Base-by-base conservation (phyloP, 345 rosid genomes). In the Citrus glauca region DNA sequence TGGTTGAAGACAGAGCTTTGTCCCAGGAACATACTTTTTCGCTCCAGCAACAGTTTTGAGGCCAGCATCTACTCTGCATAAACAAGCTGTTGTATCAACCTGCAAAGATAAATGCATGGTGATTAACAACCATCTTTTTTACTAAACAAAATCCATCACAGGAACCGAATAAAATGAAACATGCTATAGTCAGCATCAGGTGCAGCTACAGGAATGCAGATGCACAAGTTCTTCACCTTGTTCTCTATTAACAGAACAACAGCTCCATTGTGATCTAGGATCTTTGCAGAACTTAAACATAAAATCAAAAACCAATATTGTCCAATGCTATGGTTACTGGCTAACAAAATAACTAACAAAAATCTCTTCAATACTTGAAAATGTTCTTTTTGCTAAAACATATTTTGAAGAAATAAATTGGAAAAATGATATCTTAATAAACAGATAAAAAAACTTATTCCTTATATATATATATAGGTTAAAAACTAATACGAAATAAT, bases 1-100 rank as follows among this genome's bases (percentile, higher is more conserved):
- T 4, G 96, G 96, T 75, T 80, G 93, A 77, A 91, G 96, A 81
- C 96, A 91, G 35, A 86, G 87, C 86, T 80, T 91, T 71, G 91
- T 70, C 20, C 93, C 91, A 25, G 96, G 93, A 14, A 91, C 93
- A 72, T 86, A 90, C 80, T 78, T 88, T 77, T 84, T 90, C 0
- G 93, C 93, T 65, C 90, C 93, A 9, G 91, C 88, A 79, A 91
- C 93, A 13, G 96, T 90, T 86, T 90, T 91, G 59, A 91, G 88
- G 68, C 93, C 88, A 7, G 90, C 92, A 81, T 91, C 96, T 56
- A 90, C 96, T 84, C 92, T 85, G 82, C 96, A 91, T 32, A 90
- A 84, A 76, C 96, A 91, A 50, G 92, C 90, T 30, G 93, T 92
- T 9, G 93, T 82, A 80, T 92, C 96, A 59, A 91, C 96, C 96